Evolutionary conservation across 208 protist genomes (phyloP), one percentile per base, ranked within the genome.

Genomic region (Trypanosoma cruzi): DNA sequence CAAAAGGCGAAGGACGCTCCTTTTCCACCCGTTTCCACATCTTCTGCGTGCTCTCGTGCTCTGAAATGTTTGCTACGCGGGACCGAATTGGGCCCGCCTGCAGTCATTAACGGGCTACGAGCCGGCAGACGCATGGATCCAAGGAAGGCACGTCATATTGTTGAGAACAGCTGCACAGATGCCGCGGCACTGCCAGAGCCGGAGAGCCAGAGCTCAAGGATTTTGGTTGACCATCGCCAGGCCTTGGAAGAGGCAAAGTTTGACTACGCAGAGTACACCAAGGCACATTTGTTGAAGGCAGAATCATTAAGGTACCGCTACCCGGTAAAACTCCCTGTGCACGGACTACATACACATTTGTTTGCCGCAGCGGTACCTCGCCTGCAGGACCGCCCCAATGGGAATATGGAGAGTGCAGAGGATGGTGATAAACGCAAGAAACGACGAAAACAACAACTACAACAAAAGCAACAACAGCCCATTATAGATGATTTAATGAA

Each of bases 81-180:
- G 26, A 49, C 49, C 16, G 68, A 85, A 34, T 70, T 94, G 10
- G 84, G 81, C 0, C 64, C 80, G 26, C 64, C 68, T 10, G 68
- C 42, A 3, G 65, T 66, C 18, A 82, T 92, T 31, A 68, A 62
- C 24, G 90, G 87, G 2, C 81, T 96, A 28, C 81, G 84, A 16
- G 60, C 65, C 11, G 85, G 86, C 28, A 78, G 65, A 48, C 85
- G 84, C 29, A 93, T 96, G 90, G 81, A 90, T 63, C 85, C 82
- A 20, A 81, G 84, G n/a, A 72, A 81, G 64, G 71, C 46, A 75
- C 58, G 60, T 8, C 64, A 80, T 54, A 52, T 79, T 40, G 80
- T 61, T 44, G 79, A 82, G 40, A 65, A 81, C 26, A 52, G 57
- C 36, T 16, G 52, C 31, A 29, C 57, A 13, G 55, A 29, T 11